Percentiles rank a stretch among this genome's conserved stretches.
These are phyloP conservation scores for Suillus lakei DNA, from an alignment of 768 basidiomycete species.

Conservation along the genomic window DNA sequence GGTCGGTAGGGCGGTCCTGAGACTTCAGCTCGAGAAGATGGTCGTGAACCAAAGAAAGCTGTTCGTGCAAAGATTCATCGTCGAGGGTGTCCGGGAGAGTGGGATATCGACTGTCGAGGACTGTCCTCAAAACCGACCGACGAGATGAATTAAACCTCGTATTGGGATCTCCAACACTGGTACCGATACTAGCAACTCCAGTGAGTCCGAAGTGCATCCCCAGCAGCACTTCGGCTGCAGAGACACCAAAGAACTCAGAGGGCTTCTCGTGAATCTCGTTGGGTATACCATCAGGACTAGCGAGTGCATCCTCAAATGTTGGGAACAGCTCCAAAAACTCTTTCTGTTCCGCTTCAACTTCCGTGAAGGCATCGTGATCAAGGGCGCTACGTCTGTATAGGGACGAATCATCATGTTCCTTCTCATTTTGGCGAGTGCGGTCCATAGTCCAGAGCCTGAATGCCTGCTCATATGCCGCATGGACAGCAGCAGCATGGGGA, in stretches of 20 bases:
- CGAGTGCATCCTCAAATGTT: constrained; percentile 67
- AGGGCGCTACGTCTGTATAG: constrained; percentile 73
- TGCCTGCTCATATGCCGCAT: constrained; percentile 66
- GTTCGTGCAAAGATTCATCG: constrained; percentile 51
- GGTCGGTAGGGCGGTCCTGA: constrained; percentile 18
- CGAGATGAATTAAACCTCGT: constrained; percentile 40
- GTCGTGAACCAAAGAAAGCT: constrained; percentile 53
- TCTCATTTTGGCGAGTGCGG: constrained; percentile 67
- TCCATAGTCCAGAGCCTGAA: constrained; percentile 87
- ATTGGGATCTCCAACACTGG: constrained; percentile 6
- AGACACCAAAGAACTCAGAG: constrained; percentile 32
- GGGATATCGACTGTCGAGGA: constrained; percentile 35
- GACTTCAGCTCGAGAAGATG: constrained; percentile 39
- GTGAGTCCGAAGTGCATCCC: constrained; percentile 55
- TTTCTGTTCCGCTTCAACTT: constrained; percentile 78
- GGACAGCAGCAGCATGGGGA: constrained; percentile 35
- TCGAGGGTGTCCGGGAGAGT: constrained; percentile 54
- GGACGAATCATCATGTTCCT: constrained; percentile 65
- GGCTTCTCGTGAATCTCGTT: constrained; percentile 9
- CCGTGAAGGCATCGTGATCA: constrained; percentile 59
- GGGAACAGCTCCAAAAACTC: constrained; percentile 91
- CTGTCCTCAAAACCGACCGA: constrained; percentile 35
- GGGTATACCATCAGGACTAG: constrained; percentile 20
- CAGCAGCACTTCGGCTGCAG: constrained; percentile 40
- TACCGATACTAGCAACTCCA: constrained; percentile 7